These are phyloP conservation scores for Hypoxylon sp. DNA, from an alignment of 2,329 filamentous ascomycete species.

Conservation along the genomic window DNA sequence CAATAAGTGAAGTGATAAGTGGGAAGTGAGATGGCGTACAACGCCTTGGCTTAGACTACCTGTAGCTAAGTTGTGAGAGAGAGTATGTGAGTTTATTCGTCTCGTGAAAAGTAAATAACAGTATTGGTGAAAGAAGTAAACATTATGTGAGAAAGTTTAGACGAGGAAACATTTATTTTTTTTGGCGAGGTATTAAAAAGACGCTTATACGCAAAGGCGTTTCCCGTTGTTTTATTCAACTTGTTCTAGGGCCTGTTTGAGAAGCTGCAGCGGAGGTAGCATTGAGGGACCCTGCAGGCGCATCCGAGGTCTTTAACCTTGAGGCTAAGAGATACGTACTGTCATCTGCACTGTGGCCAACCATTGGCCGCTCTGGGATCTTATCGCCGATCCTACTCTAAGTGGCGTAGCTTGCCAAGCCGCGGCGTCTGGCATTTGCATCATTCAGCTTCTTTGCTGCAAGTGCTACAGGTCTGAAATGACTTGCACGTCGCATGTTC, in stretches of 20 bases:
- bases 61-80: background rate
- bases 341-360: conserved; percentile 31
- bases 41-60: conserved; percentile 5
- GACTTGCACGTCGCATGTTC: conserved; percentile 29
- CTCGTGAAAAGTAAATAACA: conserved; percentile 4
- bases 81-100: background rate
- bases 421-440: conserved; percentile 29
- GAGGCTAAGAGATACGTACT: conserved; percentile 37
- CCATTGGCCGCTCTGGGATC: conserved; percentile 15
- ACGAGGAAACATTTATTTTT: conserved; percentile 15
- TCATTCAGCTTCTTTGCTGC: conserved; percentile 27
- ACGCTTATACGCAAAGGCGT: conserved; percentile 19
- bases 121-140: conserved; percentile 1
- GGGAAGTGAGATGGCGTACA: conserved; percentile 10
- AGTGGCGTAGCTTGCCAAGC: conserved; percentile 35
- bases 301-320: conserved; percentile 20
- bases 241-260: conserved; percentile 40
- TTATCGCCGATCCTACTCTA: conserved; percentile 26
- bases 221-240: conserved; percentile 23
- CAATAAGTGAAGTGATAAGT: background rate
- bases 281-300: conserved; percentile 34
- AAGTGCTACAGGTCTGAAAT: conserved; percentile 32
- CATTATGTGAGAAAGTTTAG: conserved; percentile 2
- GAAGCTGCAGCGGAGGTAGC: conserved; percentile 35
- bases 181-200: conserved; percentile 26